phyloP scores from a whole-genome alignment of 202 grass and related monocot species.

The Tripidium arundinaceum region DNA sequence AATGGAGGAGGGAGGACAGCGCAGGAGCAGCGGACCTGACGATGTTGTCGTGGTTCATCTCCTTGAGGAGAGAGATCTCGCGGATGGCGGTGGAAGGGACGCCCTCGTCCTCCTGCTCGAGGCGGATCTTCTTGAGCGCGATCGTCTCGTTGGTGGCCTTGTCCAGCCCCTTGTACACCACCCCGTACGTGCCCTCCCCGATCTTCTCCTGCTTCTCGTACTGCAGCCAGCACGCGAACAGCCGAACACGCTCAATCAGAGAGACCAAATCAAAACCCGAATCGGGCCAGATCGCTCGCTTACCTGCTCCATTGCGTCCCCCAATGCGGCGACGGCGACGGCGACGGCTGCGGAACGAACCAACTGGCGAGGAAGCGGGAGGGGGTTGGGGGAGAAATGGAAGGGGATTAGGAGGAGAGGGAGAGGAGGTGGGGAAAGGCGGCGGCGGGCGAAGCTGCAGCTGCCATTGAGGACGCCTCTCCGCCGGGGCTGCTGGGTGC shows the following conservation, averaged over 20 bases:
- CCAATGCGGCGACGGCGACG: constrained; percentile 25
- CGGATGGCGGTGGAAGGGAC: constrained; percentile 92
- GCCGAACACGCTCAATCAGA: neutral
- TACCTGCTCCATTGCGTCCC: constrained; percentile 51
- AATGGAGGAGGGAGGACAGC: neutral
- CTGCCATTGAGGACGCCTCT: constrained; percentile 38
- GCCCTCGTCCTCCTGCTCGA: constrained; percentile 96
- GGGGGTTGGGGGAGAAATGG: neutral
- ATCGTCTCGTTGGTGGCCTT: constrained; percentile 80
- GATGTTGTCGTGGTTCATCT: constrained; percentile 93
- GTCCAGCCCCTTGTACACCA: constrained; percentile 91
- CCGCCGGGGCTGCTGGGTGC: neutral
- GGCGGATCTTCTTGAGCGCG: constrained; percentile 95
- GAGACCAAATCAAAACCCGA: neutral
- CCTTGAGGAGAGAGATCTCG: constrained; percentile 97
- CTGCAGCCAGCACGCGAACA: constrained; percentile 26
- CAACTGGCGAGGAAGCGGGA: neutral
- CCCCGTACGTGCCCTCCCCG: constrained; percentile 92
- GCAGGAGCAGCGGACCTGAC: constrained; percentile 52
- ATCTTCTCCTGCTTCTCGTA: constrained; percentile 99
- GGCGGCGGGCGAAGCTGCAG: constrained; percentile 30
- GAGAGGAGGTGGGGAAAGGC: constrained; percentile 25
- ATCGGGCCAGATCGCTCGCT: constrained; percentile 29
- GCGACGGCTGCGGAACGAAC: neutral
- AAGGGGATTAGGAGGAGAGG: constrained; percentile 24